Evolutionary conservation across 2,329 filamentous ascomycete species (phyloP).

Genomic region (Zymoseptoria tritici): DNA sequence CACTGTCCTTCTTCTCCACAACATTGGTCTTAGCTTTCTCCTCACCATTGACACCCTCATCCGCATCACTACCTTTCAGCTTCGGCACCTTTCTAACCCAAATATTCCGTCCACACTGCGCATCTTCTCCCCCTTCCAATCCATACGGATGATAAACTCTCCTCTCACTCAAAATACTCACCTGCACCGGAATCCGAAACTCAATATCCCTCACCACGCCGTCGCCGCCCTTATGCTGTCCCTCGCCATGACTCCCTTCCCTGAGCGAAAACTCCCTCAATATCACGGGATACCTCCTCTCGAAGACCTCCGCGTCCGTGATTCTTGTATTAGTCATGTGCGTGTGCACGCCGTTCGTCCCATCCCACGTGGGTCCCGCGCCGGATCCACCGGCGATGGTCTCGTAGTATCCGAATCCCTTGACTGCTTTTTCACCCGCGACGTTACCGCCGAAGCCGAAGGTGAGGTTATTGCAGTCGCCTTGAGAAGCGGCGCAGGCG

Average conservation of each 20-base stretch:
- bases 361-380: slow-evolving; percentile 65
- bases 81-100: slow-evolving; percentile 67
- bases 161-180: slow-evolving; percentile 70
- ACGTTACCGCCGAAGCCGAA: slow-evolving; percentile 71
- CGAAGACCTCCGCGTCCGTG: slow-evolving; percentile 72
- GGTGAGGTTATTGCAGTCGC: slow-evolving; percentile 77
- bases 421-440: slow-evolving; percentile 50
- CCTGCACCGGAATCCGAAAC: slow-evolving; percentile 69
- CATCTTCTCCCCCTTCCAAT: slow-evolving; percentile 73
- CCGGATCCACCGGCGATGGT: slow-evolving; percentile 73
- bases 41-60: slow-evolving; percentile 12
- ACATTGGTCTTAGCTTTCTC: slow-evolving; percentile 6
- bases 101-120: slow-evolving; percentile 70
- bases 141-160: slow-evolving; percentile 74
- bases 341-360: slow-evolving; percentile 68
- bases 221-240: slow-evolving; percentile 64
- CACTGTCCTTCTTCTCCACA: slow-evolving; percentile 13
- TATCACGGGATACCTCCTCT: slow-evolving; percentile 67
- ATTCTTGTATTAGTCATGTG: slow-evolving; percentile 86
- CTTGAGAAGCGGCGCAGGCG: slow-evolving; percentile 71
- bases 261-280: slow-evolving; percentile 63
- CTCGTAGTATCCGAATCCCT: slow-evolving; percentile 81
- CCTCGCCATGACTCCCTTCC: slow-evolving; percentile 54
- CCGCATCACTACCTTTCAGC: slow-evolving; percentile 26
- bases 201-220: slow-evolving; percentile 75